Conservation (phyloP, 352 stramenopile genomes). For the Phytophthora rubi region DNA sequence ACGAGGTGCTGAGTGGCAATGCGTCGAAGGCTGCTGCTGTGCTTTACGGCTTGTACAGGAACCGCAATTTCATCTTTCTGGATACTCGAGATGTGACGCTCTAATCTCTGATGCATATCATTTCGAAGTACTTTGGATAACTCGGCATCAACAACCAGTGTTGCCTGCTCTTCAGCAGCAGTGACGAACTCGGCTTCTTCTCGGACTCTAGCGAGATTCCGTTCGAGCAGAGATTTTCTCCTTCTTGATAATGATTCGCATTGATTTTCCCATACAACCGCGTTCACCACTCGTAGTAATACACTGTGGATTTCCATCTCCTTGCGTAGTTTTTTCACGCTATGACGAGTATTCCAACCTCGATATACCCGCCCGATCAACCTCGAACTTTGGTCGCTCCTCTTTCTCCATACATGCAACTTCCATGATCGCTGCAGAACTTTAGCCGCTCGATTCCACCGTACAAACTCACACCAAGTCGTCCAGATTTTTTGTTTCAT, state of each 20-base stretch:
- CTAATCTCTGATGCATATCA: constrained; percentile 20
- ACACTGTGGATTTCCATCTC: constrained; percentile 21
- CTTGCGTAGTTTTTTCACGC: constrained; percentile 2
- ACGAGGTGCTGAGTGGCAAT: constrained; percentile 6
- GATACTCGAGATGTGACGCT: constrained; percentile 3
- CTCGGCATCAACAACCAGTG: constrained; percentile 4
- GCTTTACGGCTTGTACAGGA: constrained; percentile 2
- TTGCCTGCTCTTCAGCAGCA: constrained; percentile 6
- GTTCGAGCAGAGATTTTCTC: constrained; percentile 5
- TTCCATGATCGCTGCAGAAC: constrained; percentile 19
- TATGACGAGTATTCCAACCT: constrained; percentile 10
- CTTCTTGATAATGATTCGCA: not conserved
- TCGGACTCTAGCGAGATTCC: not conserved
- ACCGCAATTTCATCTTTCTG: constrained; percentile 6
- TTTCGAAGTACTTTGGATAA: constrained; percentile 25
- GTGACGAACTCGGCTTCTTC: constrained; percentile 5
- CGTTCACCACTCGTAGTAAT: constrained; percentile 8
- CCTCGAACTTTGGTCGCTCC: not conserved
- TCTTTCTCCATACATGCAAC: constrained; percentile 4
- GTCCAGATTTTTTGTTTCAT: constrained; percentile 13
- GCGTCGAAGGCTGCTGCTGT: not conserved
- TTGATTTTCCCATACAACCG: constrained; percentile 5
- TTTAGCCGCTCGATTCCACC: constrained; percentile 8
- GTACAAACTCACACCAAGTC: constrained; percentile 10
- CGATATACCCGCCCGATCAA: constrained; percentile 18